phyloP scores from a whole-genome alignment of 2,329 filamentous ascomycete genomes.

The Exophiala lecanii-corni region DNA sequence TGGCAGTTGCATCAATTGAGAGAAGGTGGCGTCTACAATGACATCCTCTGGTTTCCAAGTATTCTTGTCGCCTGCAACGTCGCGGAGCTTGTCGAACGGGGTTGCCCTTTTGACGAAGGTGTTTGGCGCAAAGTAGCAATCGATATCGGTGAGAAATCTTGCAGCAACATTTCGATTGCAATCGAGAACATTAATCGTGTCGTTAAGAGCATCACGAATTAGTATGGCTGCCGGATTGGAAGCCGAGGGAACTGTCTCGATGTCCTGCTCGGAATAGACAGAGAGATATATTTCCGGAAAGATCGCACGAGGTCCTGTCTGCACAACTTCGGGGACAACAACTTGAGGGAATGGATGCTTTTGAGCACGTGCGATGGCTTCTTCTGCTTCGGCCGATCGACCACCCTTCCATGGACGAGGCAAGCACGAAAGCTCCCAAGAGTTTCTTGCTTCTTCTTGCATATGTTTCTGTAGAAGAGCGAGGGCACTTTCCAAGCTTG shows the following conservation, averaged over 20 bases:
- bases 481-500: conserved; percentile 66
- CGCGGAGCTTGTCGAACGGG: conserved; percentile 80
- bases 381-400: conserved; percentile 44
- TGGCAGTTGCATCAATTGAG: conserved; percentile 85
- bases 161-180: conserved; percentile 87
- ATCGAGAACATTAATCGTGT: conserved; percentile 90
- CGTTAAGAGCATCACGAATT: conserved; percentile 77
- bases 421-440: conserved; percentile 68
- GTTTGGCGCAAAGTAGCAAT: conserved; percentile 84
- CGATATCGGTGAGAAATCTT: conserved; percentile 85
- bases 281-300: conserved; percentile 95
- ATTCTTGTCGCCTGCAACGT: conserved; percentile 57
- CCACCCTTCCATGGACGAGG: conserved; percentile 50
- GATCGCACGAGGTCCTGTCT: conserved; percentile 67
- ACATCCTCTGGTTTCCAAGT: conserved; percentile 99
- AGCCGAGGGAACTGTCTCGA: conserved; percentile 79
- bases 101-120: conserved; percentile 94
- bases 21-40: conserved; percentile 95
- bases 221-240: conserved; percentile 74
- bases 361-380: conserved; percentile 54
- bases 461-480: conserved; percentile 82
- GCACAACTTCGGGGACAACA: conserved; percentile 68
- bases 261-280: conserved; percentile 80
- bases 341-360: conserved; percentile 78
- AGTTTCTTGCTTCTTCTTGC: conserved; percentile 65